Evolutionary conservation across 768 basidiomycete species (phyloP).

Genomic region (Suillus subluteus): DNA sequence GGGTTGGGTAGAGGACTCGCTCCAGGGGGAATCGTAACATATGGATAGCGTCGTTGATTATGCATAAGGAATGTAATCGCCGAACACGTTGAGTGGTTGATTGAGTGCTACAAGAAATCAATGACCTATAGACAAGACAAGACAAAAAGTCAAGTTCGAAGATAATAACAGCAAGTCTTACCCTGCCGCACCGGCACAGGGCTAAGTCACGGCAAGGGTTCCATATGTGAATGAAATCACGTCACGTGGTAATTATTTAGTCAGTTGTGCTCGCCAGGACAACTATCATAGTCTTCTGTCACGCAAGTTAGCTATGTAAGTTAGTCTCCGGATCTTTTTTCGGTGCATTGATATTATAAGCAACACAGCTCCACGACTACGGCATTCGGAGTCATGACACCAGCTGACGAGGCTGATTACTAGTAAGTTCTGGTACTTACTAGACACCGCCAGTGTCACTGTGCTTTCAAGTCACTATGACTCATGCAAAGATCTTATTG

Average conservation of each 20-base stretch:
- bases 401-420: no score
- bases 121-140: constrained; percentile 1
- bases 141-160: not conserved
- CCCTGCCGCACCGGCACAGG: not conserved
- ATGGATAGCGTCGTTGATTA: constrained; percentile 36
- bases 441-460: no score
- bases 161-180: not conserved
- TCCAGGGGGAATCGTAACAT: constrained; percentile 42
- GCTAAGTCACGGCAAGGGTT: not conserved
- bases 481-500: not conserved
- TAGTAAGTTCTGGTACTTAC: no score
- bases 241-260: not conserved
- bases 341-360: no score
- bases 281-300: no score
- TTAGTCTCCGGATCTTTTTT: no score
- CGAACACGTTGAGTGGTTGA: not conserved
- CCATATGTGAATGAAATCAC: not conserved
- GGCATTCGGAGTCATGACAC: no score
- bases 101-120: not conserved
- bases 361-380: no score
- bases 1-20: constrained; percentile 36
- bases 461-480: no score
- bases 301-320: no score
- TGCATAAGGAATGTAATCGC: constrained; percentile 22
- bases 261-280: no score